Percentiles rank a stretch among this genome's conserved stretches.
phyloP scores from a whole-genome alignment of 768 basidiomycete genomes.

The Gloeophyllum trabeum region DNA sequence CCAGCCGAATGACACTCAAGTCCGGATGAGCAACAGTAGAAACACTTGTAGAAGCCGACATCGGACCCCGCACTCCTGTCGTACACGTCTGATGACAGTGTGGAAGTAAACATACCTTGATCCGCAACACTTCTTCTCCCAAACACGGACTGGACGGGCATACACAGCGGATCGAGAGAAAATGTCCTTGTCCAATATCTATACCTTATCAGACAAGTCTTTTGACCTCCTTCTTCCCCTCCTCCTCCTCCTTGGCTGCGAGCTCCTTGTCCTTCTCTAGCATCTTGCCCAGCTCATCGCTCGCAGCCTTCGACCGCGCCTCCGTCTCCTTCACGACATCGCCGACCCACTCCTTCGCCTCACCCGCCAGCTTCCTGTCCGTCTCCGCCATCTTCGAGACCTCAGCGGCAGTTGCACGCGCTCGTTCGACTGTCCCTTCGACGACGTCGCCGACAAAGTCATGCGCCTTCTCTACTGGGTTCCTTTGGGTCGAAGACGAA shows the following conservation, averaged over 20 bases:
- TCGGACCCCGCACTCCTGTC: no score
- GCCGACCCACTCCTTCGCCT: neutral
- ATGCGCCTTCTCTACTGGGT: no score
- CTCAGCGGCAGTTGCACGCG: neutral
- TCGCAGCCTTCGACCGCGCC: neutral
- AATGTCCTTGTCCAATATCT: no score
- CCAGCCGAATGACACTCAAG: no score
- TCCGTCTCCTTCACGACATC: neutral
- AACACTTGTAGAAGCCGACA: no score
- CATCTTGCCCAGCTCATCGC: neutral
- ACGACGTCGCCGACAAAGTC: neutral
- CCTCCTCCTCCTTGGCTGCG: conserved; percentile 5
- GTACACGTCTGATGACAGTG: no score
- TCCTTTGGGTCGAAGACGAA: no score
- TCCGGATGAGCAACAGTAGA: no score
- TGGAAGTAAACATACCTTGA: no score
- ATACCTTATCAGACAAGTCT: neutral
- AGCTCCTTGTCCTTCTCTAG: neutral
- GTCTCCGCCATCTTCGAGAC: neutral
- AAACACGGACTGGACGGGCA: no score
- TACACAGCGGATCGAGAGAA: no score
- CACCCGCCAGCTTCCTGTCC: conserved; percentile 1
- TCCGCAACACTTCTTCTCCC: no score
- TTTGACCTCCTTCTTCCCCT: conserved; percentile 5
- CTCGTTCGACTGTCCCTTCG: neutral